Base-by-base conservation (phyloP, 2,329 filamentous ascomycete genomes). In the Claviceps sp. region DNA sequence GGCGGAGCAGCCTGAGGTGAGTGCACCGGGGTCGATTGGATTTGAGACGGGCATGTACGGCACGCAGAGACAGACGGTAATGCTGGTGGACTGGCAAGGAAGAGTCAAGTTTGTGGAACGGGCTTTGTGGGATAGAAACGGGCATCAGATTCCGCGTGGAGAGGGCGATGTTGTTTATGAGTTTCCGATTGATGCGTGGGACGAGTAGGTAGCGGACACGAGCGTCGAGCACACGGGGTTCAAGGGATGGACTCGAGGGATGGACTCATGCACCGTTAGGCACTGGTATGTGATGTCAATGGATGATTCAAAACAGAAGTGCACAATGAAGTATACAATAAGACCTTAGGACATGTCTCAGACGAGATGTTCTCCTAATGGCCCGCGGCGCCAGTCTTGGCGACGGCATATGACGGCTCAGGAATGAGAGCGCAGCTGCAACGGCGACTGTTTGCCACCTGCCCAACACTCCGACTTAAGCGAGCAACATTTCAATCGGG, bases 31-130 rank as follows among this genome's bases (percentile, higher is more conserved):
- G 22, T 44, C 49, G 14, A 63, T 53, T 44, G 71, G 70, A 1
- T 81, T 79, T 57, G 75, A 77, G 61, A 77, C 72, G 5, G 81
- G 81, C 1, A 67, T 81, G 56, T 84, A 84, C 58, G 81, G 81
- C 4, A 84, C 81, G 5, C 81, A 84, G 65, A 67, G 81, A 40
- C 81, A 84, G 67, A 84, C 80, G 0, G 67, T 83, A 14, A 64
- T 84, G 14, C 65, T 83, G 45, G 75, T 84, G 6, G 79, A 82
- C 58, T 81, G 77, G 76, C 71, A 82, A 3, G 81, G 81, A 2
- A 78, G 78, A 38, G 77, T 81, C 18, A 76, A 73, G 0, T 81
- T 77, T 58, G 70, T 71, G 34, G 81, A 84, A 65, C 69, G 81
- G 38, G 75, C 79, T 4, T 65, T 84, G 43, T 84, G 73, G 70